Percentiles rank a stretch among this genome's conserved stretches.
phyloP scores from a whole-genome alignment of 805 yeast genomes.

The Metschnikowia rubicola region DNA sequence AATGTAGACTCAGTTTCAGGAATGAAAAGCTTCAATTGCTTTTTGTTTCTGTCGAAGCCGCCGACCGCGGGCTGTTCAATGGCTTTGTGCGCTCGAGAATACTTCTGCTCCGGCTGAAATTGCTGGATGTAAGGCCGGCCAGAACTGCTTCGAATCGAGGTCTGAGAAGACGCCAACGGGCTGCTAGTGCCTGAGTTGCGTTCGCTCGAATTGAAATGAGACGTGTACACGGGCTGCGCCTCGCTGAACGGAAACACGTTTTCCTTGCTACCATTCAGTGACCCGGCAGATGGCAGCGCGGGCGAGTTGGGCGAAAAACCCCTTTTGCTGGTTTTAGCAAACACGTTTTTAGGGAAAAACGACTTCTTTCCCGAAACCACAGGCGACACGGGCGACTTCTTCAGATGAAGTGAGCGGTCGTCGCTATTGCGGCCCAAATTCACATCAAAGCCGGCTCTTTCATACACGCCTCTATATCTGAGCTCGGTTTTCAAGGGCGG shows the following conservation, averaged over 20 bases:
- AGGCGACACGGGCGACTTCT: slow-evolving; percentile 1
- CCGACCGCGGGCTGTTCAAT: not conserved
- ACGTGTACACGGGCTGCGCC: not conserved
- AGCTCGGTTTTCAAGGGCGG: slow-evolving; percentile 67
- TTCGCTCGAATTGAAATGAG: slow-evolving; percentile 1
- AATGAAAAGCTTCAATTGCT: slow-evolving; percentile 12
- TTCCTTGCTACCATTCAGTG: not conserved
- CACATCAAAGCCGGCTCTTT: slow-evolving; percentile 77
- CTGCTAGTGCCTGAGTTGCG: not conserved
- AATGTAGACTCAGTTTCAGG: slow-evolving; percentile 9
- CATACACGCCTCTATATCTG: slow-evolving; percentile 67
- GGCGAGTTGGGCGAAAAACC: not conserved
- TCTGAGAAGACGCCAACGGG: slow-evolving; percentile 1
- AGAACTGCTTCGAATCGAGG: not conserved
- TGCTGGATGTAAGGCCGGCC: slow-evolving; percentile 1
- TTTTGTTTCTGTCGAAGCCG: slow-evolving; percentile 11
- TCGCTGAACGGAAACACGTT: not conserved
- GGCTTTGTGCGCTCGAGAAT: slow-evolving; percentile 1
- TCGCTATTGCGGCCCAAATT: slow-evolving; percentile 10
- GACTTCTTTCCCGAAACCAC: not conserved
- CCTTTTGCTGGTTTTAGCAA: not conserved
- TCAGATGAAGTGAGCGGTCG: slow-evolving; percentile 4
- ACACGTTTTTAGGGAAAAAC: not conserved
- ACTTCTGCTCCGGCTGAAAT: slow-evolving; percentile 3
- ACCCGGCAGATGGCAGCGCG: not conserved